Evolutionary conservation across 1,139 yeast species (phyloP), one percentile per base, ranked within the genome.

Genomic region (Lodderomyces margitis): DNA sequence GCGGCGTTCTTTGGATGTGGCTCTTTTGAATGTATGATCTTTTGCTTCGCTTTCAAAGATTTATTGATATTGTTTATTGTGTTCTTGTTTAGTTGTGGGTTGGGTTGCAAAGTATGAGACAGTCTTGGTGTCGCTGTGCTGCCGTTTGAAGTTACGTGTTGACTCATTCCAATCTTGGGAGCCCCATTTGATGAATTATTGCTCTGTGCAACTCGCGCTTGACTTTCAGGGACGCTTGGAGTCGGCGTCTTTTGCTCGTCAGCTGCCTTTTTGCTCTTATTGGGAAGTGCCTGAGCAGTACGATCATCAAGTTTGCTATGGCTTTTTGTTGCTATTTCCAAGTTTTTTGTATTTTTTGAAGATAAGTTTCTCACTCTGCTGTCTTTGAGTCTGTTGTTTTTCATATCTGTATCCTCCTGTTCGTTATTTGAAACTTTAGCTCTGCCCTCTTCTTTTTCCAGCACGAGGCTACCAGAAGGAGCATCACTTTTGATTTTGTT

Each of bases 11-110:
- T 67, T 7, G 70, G 68, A 37, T 61, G 66, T 1, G 72, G 66
- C 38, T 67, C 73, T 42, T 64, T 64, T 7, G 68, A 53, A 45
- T 55, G 64, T 40, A 68, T 67, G 39, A 69, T 61, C 44, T 66
- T 65, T 47, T 69, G 75, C 43, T 69, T 69, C 9, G 72, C 74
- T 48, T 66, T 68, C 34, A 69, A 52, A 3, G 74, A 64, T 47
- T 68, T 68, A 48, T 69, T 69, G 34, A 69, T 54, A 51, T 62
- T 66, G 27, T 69, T 54, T 34, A 69, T 64, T 28, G 64, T 59
- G 24, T 49, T 55, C 39, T 64, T 64, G 49, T 65, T 67, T 25
- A 64, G 49, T 19, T 54, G 52, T 6, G 49, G 31, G 14, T 43
- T 54, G 17, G 32, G 19, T 15, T 28, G 32, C 10, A 28, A 15